These are phyloP conservation scores for Lentinula sp. DNA, from an alignment of 768 basidiomycete species.

Conservation along the genomic window DNA sequence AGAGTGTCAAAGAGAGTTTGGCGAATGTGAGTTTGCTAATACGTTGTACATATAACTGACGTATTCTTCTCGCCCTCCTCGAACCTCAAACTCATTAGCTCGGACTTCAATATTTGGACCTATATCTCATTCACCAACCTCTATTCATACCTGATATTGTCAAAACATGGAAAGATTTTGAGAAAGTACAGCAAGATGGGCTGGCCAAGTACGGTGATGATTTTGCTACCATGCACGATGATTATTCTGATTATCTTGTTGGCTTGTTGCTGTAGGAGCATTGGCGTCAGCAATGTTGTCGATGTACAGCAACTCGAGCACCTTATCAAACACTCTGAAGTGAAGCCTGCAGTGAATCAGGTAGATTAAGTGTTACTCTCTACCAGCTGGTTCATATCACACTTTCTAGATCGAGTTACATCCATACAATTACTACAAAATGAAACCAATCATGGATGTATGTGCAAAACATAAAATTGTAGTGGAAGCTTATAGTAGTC, in stretches of 20 bases:
- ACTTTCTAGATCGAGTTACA: conserved; percentile 40
- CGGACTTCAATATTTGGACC: conserved; percentile 52
- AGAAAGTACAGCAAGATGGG: conserved; percentile 42
- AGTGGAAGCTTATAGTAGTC: conserved; percentile 50
- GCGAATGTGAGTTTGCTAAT: conserved; percentile 32
- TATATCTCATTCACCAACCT: conserved; percentile 67
- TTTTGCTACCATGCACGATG: neutral
- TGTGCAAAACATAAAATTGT: conserved; percentile 43
- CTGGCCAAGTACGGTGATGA: conserved; percentile 28
- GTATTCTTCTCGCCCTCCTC: neutral
- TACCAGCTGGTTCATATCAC: neutral
- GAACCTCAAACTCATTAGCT: conserved; percentile 34
- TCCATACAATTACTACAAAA: conserved; percentile 50
- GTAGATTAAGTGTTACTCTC: conserved; percentile 10
- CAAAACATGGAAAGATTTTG: conserved; percentile 49
- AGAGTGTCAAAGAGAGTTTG: conserved; percentile 42
- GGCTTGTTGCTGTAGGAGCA: conserved; percentile 37
- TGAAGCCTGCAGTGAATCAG: conserved; percentile 68
- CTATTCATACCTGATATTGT: conserved; percentile 26
- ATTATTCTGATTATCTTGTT: conserved; percentile 8
- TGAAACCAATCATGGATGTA: conserved; percentile 42
- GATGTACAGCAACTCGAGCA: conserved; percentile 44
- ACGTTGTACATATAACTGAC: neutral
- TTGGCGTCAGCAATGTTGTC: conserved; percentile 69
- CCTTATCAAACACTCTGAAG: conserved; percentile 57